These are phyloP conservation scores for Mariannaea elegans DNA, from an alignment of 2,329 filamentous ascomycete species.

Conservation along the genomic window DNA sequence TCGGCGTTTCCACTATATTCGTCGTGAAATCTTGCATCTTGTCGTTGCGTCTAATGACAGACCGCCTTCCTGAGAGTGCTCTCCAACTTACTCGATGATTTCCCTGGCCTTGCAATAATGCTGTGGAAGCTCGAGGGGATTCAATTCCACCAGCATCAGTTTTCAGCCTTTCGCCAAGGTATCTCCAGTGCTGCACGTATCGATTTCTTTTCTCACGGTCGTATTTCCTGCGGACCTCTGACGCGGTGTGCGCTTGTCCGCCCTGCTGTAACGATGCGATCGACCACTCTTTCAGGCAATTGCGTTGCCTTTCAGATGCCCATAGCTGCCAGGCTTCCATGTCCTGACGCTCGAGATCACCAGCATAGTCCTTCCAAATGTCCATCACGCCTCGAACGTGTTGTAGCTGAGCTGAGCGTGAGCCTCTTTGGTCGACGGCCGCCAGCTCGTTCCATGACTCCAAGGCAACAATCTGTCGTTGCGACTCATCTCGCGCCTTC, in stretches of 20 bases:
- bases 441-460: slow-evolving; percentile 35
- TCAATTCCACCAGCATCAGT: slow-evolving; percentile 11
- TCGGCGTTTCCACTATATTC: slow-evolving; percentile 52
- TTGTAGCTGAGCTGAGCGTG: slow-evolving; percentile 30
- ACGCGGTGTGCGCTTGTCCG: slow-evolving; percentile 50
- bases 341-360: slow-evolving; percentile 35
- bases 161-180: slow-evolving; percentile 29
- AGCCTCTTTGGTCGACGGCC: slow-evolving; percentile 24
- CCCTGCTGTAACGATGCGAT: slow-evolving; percentile 48
- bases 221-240: slow-evolving; percentile 44
- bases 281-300: slow-evolving; percentile 48
- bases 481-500: slow-evolving; percentile 16
- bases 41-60: slow-evolving; percentile 34
- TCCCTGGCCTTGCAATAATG: slow-evolving; percentile 17
- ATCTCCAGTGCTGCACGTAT: slow-evolving; percentile 45
- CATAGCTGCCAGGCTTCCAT: slow-evolving; percentile 44
- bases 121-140: slow-evolving; percentile 22
- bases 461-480: slow-evolving; percentile 19
- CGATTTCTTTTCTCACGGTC: slow-evolving; percentile 44
- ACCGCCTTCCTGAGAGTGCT: slow-evolving; percentile 37
- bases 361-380: slow-evolving; percentile 35
- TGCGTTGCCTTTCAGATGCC: slow-evolving; percentile 43
- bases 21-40: slow-evolving; percentile 29
- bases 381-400: slow-evolving; percentile 33
- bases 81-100: slow-evolving; percentile 39